Evolutionary conservation across 306 rosid species (phyloP).

Genomic region (Cajanus cajan): DNA sequence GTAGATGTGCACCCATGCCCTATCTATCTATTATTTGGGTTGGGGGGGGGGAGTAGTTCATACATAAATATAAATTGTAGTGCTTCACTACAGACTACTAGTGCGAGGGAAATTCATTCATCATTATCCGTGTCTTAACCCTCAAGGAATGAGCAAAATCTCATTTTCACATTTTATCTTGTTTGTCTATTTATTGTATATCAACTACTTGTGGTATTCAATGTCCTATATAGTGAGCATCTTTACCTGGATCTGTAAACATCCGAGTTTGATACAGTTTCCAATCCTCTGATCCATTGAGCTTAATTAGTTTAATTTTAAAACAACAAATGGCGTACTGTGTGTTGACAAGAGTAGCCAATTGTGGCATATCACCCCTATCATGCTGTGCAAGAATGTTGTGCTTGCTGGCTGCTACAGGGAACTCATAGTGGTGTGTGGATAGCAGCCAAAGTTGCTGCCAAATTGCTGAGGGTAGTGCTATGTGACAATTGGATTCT

Average conservation of each 20-base stretch:
- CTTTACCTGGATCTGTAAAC: background rate
- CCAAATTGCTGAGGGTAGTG: background rate
- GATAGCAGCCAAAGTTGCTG: background rate
- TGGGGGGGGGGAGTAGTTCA: background rate
- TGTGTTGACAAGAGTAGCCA: background rate
- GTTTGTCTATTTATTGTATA: background rate
- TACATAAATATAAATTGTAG: background rate
- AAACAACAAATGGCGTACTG: background rate
- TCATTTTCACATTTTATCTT: background rate
- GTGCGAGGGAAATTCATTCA: background rate
- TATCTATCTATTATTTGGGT: too few species aligned
- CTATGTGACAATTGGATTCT: background rate
- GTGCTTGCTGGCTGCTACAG: too few species aligned
- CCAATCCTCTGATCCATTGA: background rate
- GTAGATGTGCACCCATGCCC: background rate
- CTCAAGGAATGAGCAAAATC: background rate
- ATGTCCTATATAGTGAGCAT: background rate
- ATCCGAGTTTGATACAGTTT: background rate
- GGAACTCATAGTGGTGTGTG: background rate
- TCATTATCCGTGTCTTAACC: background rate
- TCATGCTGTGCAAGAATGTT: background rate
- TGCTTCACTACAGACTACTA: background rate
- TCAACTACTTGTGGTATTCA: background rate
- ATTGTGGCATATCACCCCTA: background rate
- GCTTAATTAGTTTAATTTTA: background rate